These are phyloP conservation scores for Aspergillus mulundensis DNA, from an alignment of 495 filamentous ascomycete species.

Conservation along the genomic window DNA sequence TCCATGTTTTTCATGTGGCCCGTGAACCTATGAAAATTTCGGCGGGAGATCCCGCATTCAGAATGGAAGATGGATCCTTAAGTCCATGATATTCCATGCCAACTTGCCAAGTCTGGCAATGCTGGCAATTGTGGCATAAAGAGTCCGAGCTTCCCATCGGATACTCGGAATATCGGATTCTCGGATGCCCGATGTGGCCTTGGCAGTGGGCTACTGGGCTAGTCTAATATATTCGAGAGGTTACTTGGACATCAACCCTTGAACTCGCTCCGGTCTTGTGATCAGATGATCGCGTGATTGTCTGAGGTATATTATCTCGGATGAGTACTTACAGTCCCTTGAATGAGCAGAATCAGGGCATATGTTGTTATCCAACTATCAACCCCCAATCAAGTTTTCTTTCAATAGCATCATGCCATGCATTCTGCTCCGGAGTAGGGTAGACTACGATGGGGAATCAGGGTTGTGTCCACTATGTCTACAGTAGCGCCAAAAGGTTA, in stretches of 20 bases:
- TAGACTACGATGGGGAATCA: no score
- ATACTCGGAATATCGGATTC: neutral
- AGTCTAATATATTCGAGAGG: neutral
- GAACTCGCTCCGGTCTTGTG: neutral
- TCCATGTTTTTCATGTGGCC: neutral
- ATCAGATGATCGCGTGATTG: no score
- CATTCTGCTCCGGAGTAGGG: no score
- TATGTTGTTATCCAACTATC: no score
- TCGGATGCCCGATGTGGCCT: neutral
- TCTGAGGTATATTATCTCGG: no score
- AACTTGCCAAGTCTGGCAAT: neutral
- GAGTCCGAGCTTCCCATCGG: neutral
- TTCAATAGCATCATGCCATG: no score
- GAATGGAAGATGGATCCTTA: neutral
- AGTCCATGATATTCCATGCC: neutral
- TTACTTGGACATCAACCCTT: neutral
- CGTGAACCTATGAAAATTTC: neutral
- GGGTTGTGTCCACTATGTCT: no score
- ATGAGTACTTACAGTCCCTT: no score
- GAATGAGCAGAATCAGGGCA: no score
- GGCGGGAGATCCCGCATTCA: neutral
- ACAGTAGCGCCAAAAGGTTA: no score
- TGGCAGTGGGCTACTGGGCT: neutral
- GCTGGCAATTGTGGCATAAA: no score
- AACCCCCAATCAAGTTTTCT: no score